These are phyloP conservation scores for Mortierella sp. DNA, from an alignment of 371 early-diverging fungal species.

Conservation along the genomic window DNA sequence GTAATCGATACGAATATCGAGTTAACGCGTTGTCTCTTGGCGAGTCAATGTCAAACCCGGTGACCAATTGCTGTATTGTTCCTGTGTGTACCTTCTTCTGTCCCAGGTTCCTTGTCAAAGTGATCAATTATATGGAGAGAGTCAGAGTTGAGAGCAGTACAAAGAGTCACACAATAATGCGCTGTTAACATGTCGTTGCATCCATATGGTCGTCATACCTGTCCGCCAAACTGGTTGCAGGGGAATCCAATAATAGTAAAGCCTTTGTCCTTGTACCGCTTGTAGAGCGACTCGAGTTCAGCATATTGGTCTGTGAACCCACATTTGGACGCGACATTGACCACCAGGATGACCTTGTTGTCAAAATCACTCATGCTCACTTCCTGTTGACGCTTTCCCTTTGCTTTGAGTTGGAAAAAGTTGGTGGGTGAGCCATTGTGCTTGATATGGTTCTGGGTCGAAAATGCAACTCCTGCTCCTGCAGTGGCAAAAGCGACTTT, in stretches of 20 bases:
- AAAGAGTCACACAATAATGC: background rate
- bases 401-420: conserved; percentile 69
- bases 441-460: background rate
- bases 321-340: conserved; percentile 97
- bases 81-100: conserved; percentile 58
- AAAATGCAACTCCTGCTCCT: background rate
- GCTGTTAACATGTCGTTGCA: background rate
- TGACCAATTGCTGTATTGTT: no score
- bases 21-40: background rate
- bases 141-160: background rate
- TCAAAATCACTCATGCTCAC: conserved; percentile 63
- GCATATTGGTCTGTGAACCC: conserved; percentile 92
- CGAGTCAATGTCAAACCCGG: no score
- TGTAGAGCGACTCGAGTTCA: conserved; percentile 84
- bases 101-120: conserved; percentile 66
- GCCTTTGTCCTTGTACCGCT: conserved; percentile 85
- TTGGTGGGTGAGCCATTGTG: conserved; percentile 14
- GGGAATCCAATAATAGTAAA: conserved; percentile 88
- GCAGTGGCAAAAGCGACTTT: background rate
- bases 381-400: conserved; percentile 63
- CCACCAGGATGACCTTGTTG: conserved; percentile 88
- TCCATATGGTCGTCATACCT: conserved; percentile 66
- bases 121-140: background rate
- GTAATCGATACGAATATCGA: background rate
- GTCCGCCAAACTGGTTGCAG: conserved; percentile 89